Evolutionary conservation across 345 rosid species (phyloP), one percentile per base, ranked within the genome.

Genomic region (Hypericum perforatum): DNA sequence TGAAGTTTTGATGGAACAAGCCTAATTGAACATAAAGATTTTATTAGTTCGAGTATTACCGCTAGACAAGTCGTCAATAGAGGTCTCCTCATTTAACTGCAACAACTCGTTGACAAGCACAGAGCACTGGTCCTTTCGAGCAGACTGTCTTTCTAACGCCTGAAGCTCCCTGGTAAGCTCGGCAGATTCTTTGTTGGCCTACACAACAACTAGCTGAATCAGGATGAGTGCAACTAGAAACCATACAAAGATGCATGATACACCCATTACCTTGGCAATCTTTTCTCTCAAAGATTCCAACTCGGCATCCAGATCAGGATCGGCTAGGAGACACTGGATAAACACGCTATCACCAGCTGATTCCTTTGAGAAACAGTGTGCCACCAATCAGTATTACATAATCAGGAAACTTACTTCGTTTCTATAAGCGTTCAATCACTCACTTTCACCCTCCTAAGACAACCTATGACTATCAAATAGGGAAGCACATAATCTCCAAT

Each of bases 141-240:
- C 63, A 41, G 78, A 73, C 49, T 70, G 70, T 68, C 70, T 77
- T 73, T 83, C 86, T 11, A 85, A 60, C 53, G 59, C 71, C 60
- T 58, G 76, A 6, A 92, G 80, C 71, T 92, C 89, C 7, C 55
- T 60, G 45, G 64, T 71, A 44, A 92, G 76, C 72, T 68, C 80
- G 54, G 49, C 71, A 50, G 88, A 81, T 64, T 83, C 86, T 76
- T 70, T 81, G 41, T 70, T 74, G 8, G 39, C 73, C 96, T 92
- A 58, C 49, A 59, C 8, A 68, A 63, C 11, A 16, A 37, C 15
- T 3, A 9, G 14, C 50, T 37, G 41, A 13, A 61, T 37, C 51
- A 16, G 53, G 32, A 12, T 39, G 14, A 41, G 43, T 32, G n/a
- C 41, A 16, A 32, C 57, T 36, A 9, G 29, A 54, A 13, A 16